Evolutionary conservation across 2,329 filamentous ascomycete genomes (phyloP).

Genomic region (Pseudogymnoascus sp.): DNA sequence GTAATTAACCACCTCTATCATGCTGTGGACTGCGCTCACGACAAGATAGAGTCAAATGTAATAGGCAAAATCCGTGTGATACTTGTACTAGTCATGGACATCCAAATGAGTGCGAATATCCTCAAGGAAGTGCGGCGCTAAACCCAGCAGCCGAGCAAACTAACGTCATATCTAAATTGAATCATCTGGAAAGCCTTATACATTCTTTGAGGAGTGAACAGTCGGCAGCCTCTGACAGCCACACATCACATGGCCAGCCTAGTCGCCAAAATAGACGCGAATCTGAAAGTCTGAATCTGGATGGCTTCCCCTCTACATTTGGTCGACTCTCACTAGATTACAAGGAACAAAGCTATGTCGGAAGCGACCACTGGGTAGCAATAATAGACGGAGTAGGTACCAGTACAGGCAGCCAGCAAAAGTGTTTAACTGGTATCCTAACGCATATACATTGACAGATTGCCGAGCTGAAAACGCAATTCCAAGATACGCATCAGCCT

Average conservation of each 20-base stretch:
- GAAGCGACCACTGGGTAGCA: constrained; percentile 51
- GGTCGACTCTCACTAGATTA: constrained; percentile 21
- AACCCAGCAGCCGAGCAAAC: constrained; percentile 34
- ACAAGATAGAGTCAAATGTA: constrained; percentile 39
- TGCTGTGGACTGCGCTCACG: neutral
- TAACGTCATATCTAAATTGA: constrained; percentile 47
- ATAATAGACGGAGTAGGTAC: constrained; percentile 49
- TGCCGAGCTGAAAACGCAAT: constrained; percentile 50
- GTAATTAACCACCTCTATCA: constrained; percentile 12
- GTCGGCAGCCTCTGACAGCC: neutral
- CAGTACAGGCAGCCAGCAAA: neutral
- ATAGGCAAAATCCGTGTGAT: constrained; percentile 43
- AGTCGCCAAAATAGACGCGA: neutral
- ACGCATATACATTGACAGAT: constrained; percentile 34
- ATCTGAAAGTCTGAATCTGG: neutral
- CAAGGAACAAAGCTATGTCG: constrained; percentile 44
- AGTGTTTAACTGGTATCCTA: neutral
- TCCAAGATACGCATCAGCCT: constrained; percentile 35
- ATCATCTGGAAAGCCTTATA: constrained; percentile 50
- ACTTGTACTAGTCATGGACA: constrained; percentile 46
- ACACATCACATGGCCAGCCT: neutral
- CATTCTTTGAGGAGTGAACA: constrained; percentile 39
- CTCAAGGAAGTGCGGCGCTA: constrained; percentile 26
- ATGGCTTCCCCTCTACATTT: constrained; percentile 11
- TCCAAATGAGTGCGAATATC: constrained; percentile 41